These are phyloP conservation scores for Furculomyces boomerangus DNA, from an alignment of 371 early-diverging fungal species.

Conservation along the genomic window DNA sequence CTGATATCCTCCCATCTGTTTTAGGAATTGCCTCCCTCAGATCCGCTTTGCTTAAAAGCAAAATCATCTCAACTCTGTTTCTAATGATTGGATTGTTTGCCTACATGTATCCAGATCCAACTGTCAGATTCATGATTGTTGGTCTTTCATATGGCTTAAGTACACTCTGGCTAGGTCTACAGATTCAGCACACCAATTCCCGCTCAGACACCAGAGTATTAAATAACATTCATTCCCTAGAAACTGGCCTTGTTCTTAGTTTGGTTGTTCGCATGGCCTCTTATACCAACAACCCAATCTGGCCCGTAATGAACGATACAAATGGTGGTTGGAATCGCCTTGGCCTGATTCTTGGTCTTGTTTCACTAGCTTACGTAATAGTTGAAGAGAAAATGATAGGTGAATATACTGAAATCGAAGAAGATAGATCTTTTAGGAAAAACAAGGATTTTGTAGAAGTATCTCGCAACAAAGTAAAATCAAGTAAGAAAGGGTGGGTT, in stretches of 20 bases:
- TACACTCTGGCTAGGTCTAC: slow-evolving; percentile 34
- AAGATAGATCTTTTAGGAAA: slow-evolving; percentile 7
- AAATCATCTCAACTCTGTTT: slow-evolving; percentile 8
- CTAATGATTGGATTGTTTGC: slow-evolving; percentile 39
- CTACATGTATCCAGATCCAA: slow-evolving; percentile 35
- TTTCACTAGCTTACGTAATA: slow-evolving; percentile 40
- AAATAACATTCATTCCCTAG: slow-evolving; percentile 38
- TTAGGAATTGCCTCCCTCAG: slow-evolving; percentile 41
- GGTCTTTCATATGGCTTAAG: slow-evolving; percentile 38
- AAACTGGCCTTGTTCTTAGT: slow-evolving; percentile 43
- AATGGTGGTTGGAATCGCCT: slow-evolving; percentile 52
- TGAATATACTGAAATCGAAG: slow-evolving; percentile 8
- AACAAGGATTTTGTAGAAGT: slow-evolving; percentile 1
- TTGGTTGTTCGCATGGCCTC: slow-evolving; percentile 52
- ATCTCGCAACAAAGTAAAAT: background rate
- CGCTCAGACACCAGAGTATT: slow-evolving; percentile 33
- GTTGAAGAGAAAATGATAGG: slow-evolving; percentile 32
- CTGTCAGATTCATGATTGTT: slow-evolving; percentile 34
- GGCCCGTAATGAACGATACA: slow-evolving; percentile 53
- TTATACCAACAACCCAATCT: slow-evolving; percentile 61
- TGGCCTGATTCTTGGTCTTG: slow-evolving; percentile 37
- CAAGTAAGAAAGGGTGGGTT: slow-evolving; percentile 27
- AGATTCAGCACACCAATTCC: slow-evolving; percentile 32
- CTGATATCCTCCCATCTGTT: slow-evolving; percentile 36
- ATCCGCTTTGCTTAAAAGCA: slow-evolving; percentile 30